Evolutionary conservation across 1,139 yeast species (phyloP).

Genomic region (Kodamaea sp.): DNA sequence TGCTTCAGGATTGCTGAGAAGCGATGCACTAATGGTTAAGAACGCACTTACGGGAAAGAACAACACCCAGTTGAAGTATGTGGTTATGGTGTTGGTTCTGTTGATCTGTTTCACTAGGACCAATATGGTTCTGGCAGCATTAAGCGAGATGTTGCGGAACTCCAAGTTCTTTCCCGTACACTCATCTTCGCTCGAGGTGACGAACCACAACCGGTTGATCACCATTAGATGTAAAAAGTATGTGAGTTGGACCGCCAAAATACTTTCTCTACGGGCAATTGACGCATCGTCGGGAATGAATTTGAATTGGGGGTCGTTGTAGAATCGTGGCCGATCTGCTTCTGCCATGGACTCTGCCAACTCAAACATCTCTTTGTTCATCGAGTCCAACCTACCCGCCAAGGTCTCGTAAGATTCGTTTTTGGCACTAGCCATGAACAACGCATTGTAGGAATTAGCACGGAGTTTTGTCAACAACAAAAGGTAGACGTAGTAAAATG

Average conservation of each 20-base stretch:
- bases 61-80: conserved; percentile 36
- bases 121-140: conserved; percentile 40
- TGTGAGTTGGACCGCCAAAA: conserved; percentile 28
- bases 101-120: conserved; percentile 24
- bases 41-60: conserved; percentile 39
- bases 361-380: conserved; percentile 18
- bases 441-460: conserved; percentile 27
- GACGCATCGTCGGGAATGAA: conserved; percentile 3
- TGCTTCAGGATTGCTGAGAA: conserved; percentile 33
- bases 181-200: conserved; percentile 19
- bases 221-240: conserved; percentile 39
- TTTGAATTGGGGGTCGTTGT: conserved; percentile 17
- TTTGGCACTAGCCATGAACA: conserved; percentile 32
- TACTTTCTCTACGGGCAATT: conserved; percentile 14
- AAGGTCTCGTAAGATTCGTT: conserved; percentile 11
- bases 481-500: conserved; percentile 14
- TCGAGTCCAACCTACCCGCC: conserved; percentile 9
- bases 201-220: conserved; percentile 31
- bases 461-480: conserved; percentile 28
- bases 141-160: conserved; percentile 28
- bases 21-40: conserved; percentile 30
- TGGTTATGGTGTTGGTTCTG: conserved; percentile 19
- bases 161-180: conserved; percentile 17
- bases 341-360: conserved; percentile 13
- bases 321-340: conserved; percentile 15